Evolutionary conservation across 2,329 filamentous ascomycete genomes (phyloP).

Genomic region (Neofusicoccum kwambonambiense): DNA sequence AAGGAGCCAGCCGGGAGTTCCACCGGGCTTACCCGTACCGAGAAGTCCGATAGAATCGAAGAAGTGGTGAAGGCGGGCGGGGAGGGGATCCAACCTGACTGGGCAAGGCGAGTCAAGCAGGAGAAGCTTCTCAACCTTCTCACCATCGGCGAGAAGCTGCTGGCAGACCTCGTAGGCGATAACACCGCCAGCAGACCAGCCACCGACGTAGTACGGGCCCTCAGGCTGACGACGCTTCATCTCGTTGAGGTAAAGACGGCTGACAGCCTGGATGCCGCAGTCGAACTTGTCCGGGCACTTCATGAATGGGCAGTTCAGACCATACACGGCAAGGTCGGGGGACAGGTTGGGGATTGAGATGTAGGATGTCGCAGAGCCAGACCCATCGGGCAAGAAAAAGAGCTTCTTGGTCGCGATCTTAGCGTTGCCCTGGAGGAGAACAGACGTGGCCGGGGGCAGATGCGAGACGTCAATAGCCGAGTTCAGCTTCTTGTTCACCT

Average conservation of each 20-base stretch:
- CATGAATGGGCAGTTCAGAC: conserved; percentile 70
- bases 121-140: conserved; percentile 51
- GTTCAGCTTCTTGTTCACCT: conserved; percentile 49
- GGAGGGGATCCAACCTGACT: conserved; percentile 50
- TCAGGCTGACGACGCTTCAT: conserved; percentile 68
- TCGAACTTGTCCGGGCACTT: conserved; percentile 65
- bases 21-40: conserved; percentile 58
- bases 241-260: conserved; percentile 64
- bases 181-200: conserved; percentile 57
- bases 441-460: conserved; percentile 52
- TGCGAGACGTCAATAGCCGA: conserved; percentile 40
- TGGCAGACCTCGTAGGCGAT: conserved; percentile 53
- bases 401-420: conserved; percentile 57
- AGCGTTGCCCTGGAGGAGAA: conserved; percentile 58
- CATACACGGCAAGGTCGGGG: conserved; percentile 51
- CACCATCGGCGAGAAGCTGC: conserved; percentile 48
- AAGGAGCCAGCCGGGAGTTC: conserved; percentile 70
- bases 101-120: conserved; percentile 56
- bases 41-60: conserved; percentile 71
- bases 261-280: conserved; percentile 65
- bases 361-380: conserved; percentile 66
- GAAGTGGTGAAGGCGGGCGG: conserved; percentile 64
- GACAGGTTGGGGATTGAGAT: conserved; percentile 57
- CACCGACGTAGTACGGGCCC: conserved; percentile 58
- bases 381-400: conserved; percentile 54